These are phyloP conservation scores for Vaccinium macrocarpon DNA, from an alignment of 148 eudicot genomes.

Conservation along the genomic window DNA sequence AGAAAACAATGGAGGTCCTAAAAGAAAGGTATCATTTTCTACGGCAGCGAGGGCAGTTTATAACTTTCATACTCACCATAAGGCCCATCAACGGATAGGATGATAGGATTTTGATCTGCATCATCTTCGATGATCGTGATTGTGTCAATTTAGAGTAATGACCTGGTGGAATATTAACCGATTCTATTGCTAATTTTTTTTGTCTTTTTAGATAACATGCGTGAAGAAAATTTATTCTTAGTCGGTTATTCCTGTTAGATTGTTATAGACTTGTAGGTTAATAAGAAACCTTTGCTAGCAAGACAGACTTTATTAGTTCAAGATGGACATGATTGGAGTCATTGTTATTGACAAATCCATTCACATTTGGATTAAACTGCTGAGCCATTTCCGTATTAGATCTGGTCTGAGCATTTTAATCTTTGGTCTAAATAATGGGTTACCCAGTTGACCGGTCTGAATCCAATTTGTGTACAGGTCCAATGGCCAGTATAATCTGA, in stretches of 20 bases:
- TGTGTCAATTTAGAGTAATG: neutral
- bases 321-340: neutral
- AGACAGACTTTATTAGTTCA: neutral
- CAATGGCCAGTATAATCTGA: neutral
- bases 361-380: neutral
- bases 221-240: neutral
- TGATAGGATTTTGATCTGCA: neutral
- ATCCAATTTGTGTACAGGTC: neutral
- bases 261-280: neutral
- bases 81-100: neutral
- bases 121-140: neutral
- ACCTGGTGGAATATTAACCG: neutral
- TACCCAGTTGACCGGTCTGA: neutral
- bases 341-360: neutral
- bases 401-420: neutral
- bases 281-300: neutral
- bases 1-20: conserved; percentile 80
- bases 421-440: neutral
- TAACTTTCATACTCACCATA: neutral
- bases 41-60: neutral
- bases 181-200: neutral
- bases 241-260: neutral
- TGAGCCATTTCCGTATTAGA: neutral
- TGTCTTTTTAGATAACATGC: neutral
- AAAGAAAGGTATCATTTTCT: conserved; percentile 71